These are phyloP conservation scores for Chlorophyllum brunneum DNA, from an alignment of 768 basidiomycete genomes.

Conservation along the genomic window DNA sequence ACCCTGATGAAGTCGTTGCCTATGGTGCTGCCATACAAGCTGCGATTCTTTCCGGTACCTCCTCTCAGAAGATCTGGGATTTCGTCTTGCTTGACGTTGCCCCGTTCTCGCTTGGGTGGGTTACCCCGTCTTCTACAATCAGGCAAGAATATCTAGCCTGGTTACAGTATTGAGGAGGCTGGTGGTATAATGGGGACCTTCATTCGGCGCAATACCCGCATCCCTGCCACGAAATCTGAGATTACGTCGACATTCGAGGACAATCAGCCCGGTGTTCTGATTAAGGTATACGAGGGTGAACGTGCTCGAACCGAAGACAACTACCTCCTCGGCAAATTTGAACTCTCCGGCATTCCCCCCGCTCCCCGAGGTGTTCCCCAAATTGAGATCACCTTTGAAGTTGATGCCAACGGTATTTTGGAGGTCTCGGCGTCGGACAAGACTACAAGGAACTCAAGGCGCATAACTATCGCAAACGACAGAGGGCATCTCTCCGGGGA, in stretches of 20 bases:
- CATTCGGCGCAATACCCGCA: constrained; percentile 98
- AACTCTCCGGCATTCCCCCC: constrained; percentile 93
- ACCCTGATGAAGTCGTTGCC: constrained; percentile 98
- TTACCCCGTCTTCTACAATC: constrained; percentile 22
- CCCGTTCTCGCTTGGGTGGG: constrained; percentile 68
- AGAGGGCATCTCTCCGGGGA: constrained; percentile 96
- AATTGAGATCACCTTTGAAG: constrained; percentile 96
- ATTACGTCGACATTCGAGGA: constrained; percentile 99
- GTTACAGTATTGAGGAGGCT: constrained; percentile 85
- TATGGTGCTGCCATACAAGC: constrained; percentile 99
- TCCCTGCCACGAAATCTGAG: constrained; percentile 98
- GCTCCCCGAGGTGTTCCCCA: constrained; percentile 98
- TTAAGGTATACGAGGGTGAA: constrained; percentile 98
- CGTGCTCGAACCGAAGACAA: constrained; percentile 99
- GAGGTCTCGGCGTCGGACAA: constrained; percentile 96
- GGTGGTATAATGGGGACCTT: constrained; percentile 99
- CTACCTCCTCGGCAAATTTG: constrained; percentile 97
- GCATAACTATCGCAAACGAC: constrained; percentile 94
- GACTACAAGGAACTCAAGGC: constrained; percentile 94
- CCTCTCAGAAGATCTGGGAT: constrained; percentile 97
- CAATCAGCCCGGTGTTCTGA: constrained; percentile 97
- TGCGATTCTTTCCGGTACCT: constrained; percentile 95
- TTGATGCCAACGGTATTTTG: constrained; percentile 94
- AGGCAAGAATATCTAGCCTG: no score
- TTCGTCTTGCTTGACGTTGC: constrained; percentile 93